phyloP scores from a whole-genome alignment of 2,329 filamentous ascomycete genomes.

The Acrocalymma vagum region DNA sequence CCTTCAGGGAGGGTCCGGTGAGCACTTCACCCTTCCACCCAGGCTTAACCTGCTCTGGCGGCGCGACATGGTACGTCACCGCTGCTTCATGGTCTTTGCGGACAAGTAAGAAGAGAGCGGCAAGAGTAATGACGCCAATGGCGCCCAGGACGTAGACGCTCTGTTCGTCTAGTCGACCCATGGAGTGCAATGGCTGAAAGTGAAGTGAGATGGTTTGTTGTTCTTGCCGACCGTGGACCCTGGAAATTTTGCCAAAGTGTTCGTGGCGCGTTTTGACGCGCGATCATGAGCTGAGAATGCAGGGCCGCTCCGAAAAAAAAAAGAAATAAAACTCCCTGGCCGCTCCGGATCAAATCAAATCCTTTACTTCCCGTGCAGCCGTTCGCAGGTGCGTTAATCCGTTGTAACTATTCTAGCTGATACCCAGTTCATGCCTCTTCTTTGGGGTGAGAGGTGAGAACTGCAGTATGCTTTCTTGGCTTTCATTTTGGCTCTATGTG shows the following conservation, averaged over 20 bases:
- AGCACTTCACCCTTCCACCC: slow-evolving; percentile 66
- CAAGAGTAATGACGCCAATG: slow-evolving; percentile 30
- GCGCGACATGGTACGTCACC: slow-evolving; percentile 67
- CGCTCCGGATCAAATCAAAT: too few relatives aligned
- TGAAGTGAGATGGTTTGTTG: slow-evolving; percentile 5
- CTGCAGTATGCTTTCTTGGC: too few relatives aligned
- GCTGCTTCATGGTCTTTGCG: slow-evolving; percentile 48
- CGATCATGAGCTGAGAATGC: too few relatives aligned
- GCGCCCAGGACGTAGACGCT: slow-evolving; percentile 26
- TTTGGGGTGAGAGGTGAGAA: too few relatives aligned
- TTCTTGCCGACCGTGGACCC: slow-evolving; percentile 17
- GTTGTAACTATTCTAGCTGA: too few relatives aligned
- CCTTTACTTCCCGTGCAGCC: too few relatives aligned
- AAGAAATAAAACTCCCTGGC: too few relatives aligned
- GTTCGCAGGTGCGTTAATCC: too few relatives aligned
- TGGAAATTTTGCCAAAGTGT: slow-evolving; percentile 8
- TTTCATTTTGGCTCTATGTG: too few relatives aligned
- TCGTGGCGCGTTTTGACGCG: slow-evolving; percentile 5
- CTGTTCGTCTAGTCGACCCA: slow-evolving; percentile 38
- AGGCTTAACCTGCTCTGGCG: slow-evolving; percentile 67
- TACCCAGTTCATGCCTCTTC: too few relatives aligned
- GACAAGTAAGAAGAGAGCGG: slow-evolving; percentile 33
- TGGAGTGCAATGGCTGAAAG: slow-evolving; percentile 20
- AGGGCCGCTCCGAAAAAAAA: too few relatives aligned
- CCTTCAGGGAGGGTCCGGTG: slow-evolving; percentile 68